These are phyloP conservation scores for Curvularia sp. DNA, from an alignment of 2,329 filamentous ascomycete genomes.

Conservation along the genomic window DNA sequence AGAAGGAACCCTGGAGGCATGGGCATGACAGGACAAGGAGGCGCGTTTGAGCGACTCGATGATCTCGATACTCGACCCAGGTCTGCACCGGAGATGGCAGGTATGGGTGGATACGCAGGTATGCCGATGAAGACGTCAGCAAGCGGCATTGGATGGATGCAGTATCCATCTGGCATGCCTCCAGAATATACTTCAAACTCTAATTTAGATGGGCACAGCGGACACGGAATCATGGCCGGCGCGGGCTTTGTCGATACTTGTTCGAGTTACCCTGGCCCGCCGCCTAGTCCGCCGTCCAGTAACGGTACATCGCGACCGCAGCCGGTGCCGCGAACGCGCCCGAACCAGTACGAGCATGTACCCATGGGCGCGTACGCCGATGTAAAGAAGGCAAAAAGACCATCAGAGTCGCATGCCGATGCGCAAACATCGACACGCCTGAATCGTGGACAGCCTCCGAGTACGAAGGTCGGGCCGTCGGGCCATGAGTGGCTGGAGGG, in stretches of 20 bases:
- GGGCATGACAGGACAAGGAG: constrained; percentile 1
- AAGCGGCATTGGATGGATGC: constrained; percentile 4
- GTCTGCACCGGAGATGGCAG: constrained; percentile 13
- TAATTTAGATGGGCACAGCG: constrained; percentile 7
- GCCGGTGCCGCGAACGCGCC: background rate
- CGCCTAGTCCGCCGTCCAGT: constrained; percentile 1
- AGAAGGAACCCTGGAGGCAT: background rate
- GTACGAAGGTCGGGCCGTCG: constrained; percentile 22
- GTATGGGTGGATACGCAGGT: background rate
- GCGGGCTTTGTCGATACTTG: constrained; percentile 9
- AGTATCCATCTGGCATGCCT: constrained; percentile 11
- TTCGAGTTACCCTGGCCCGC: constrained; percentile 8
- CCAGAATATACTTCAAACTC: constrained; percentile 20
- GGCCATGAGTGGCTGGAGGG: constrained; percentile 34
- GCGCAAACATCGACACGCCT: constrained; percentile 15
- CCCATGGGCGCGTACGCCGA: constrained; percentile 26
- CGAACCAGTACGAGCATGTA: constrained; percentile 18
- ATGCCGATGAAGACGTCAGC: background rate
- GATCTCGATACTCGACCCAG: constrained; percentile 4
- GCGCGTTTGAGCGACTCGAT: background rate
- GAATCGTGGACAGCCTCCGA: constrained; percentile 19
- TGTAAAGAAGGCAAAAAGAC: background rate
- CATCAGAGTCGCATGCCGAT: constrained; percentile 6
- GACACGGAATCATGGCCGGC: background rate
- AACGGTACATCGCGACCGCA: background rate